Percentiles rank a stretch among this genome's conserved stretches.
These are phyloP conservation scores for Phytophthora cactorum DNA, from an alignment of 352 stramenopile species.

Conservation along the genomic window DNA sequence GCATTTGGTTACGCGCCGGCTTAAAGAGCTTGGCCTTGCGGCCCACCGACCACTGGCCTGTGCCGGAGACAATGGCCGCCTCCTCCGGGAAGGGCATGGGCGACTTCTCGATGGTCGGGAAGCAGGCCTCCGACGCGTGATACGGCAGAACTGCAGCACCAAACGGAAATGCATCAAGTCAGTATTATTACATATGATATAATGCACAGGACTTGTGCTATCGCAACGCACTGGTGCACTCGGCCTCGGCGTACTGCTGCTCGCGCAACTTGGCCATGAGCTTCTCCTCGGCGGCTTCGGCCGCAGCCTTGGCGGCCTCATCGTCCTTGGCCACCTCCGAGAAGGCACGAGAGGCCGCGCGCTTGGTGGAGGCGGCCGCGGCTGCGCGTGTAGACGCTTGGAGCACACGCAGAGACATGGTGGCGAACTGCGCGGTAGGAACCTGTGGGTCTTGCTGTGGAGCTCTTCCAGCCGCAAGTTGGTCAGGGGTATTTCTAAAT, in stretches of 20 bases:
- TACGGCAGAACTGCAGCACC: constrained; percentile 61
- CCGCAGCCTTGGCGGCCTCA: constrained; percentile 46
- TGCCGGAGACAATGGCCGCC: constrained; percentile 66
- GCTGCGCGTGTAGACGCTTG: constrained; percentile 38
- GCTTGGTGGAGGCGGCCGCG: constrained; percentile 15
- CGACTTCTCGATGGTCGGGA: constrained; percentile 53
- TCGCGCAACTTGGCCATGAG: constrained; percentile 62
- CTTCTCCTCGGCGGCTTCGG: constrained; percentile 38
- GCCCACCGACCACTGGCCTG: constrained; percentile 63
- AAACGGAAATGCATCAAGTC: constrained; percentile 1
- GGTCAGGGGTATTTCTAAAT: constrained; percentile 9
- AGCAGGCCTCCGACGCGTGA: constrained; percentile 57
- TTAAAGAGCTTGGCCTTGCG: constrained; percentile 80
- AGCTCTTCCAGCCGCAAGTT: constrained; percentile 32
- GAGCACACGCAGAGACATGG: constrained; percentile 54
- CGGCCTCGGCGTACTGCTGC: constrained; percentile 52
- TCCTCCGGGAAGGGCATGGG: constrained; percentile 72
- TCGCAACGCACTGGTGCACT: constrained; percentile 55
- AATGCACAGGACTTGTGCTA: background rate
- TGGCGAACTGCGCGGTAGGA: background rate
- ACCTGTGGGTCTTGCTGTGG: constrained; percentile 12
- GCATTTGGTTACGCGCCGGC: constrained; percentile 84
- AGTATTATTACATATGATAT: background rate
- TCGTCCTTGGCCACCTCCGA: constrained; percentile 55
- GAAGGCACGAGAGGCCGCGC: constrained; percentile 39